Evolutionary conservation across 805 yeast species (phyloP).

Genomic region (Starmerella geochares): DNA sequence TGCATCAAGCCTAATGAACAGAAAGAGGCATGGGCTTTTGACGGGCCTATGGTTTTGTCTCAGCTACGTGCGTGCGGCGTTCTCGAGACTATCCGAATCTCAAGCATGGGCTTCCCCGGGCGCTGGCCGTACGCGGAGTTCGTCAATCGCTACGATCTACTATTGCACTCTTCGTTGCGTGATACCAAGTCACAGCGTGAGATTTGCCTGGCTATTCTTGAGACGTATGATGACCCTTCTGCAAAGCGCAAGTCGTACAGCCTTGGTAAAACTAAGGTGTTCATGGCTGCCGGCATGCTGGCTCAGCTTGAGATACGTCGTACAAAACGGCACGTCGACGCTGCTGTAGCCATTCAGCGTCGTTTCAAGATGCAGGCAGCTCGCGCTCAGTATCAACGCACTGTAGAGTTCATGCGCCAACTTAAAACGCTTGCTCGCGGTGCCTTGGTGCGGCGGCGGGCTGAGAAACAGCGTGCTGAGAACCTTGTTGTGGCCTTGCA

Average conservation of each 20-base stretch:
- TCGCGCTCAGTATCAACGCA: conserved; percentile 50
- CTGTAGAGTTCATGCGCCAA: conserved; percentile 43
- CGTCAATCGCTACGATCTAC: conserved; percentile 76
- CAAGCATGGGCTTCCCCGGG: conserved; percentile 97
- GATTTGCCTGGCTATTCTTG: conserved; percentile 59
- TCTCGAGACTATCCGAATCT: conserved; percentile 86
- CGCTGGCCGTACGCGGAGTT: conserved; percentile 92
- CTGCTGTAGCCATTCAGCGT: conserved; percentile 82
- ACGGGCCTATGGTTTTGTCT: conserved; percentile 85
- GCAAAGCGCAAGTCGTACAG: conserved; percentile 23
- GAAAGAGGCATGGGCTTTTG: conserved; percentile 92
- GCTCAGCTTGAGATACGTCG: conserved; percentile 82
- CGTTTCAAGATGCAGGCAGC: conserved; percentile 55
- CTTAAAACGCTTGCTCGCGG: conserved; percentile 63
- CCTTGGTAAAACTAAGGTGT: conserved; percentile 84
- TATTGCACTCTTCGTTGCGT: conserved; percentile 53
- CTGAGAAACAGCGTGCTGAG: conserved; percentile 41
- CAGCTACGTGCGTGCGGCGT: conserved; percentile 99
- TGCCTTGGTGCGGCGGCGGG: conserved; percentile 44
- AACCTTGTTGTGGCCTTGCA: conserved; percentile 64
- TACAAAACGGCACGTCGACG: conserved; percentile 60
- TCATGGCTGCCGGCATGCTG: conserved; percentile 93
- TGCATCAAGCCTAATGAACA: conserved; percentile 95
- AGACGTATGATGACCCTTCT: conserved; percentile 1
- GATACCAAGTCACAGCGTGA: conserved; percentile 53